A percentile compares a stretch with the other conserved stretches of the same genome.
These are phyloP conservation scores for Oryza rufipogon DNA, from an alignment of 176 grass and related monocot species.

Conservation along the genomic window DNA sequence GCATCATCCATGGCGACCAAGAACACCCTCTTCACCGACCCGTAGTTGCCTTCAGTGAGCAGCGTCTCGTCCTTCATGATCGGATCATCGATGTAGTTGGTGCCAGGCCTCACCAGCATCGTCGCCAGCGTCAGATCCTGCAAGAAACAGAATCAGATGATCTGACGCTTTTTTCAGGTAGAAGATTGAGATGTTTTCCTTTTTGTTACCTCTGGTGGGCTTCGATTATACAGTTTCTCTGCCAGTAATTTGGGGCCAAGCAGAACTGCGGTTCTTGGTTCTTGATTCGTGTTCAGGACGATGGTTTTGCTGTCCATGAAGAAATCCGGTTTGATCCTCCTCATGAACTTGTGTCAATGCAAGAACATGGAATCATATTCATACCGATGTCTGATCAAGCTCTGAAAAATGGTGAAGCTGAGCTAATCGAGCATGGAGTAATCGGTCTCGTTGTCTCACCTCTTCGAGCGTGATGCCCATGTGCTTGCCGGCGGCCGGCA, in stretches of 20 bases:
- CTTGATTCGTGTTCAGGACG: conserved; percentile 20
- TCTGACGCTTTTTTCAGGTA: too few species aligned
- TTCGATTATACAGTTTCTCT: conserved; percentile 27
- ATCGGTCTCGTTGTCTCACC: neutral
- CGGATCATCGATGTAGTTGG: conserved; percentile 38
- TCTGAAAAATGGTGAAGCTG: neutral
- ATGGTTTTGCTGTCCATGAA: conserved; percentile 48
- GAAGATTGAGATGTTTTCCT: too few species aligned
- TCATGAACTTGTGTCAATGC: conserved; percentile 30
- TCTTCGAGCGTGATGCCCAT: conserved; percentile 23
- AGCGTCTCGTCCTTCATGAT: conserved; percentile 36
- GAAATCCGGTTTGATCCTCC: conserved; percentile 24
- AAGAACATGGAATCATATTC: neutral
- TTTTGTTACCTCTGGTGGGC: conserved; percentile 38
- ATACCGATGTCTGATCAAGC: neutral
- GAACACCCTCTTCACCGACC: conserved; percentile 52
- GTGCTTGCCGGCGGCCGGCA: conserved; percentile 41
- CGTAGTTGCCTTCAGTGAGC: conserved; percentile 47
- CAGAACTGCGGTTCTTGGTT: conserved; percentile 9
- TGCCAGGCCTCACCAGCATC: conserved; percentile 47
- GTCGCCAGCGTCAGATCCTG: conserved; percentile 54
- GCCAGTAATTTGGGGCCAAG: conserved; percentile 42
- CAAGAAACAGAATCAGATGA: neutral
- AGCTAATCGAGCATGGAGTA: neutral
- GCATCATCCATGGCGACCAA: conserved; percentile 54